A percentile compares a stretch with the other conserved stretches of the same genome.
These are phyloP conservation scores for Remersonia thermophila DNA, from an alignment of 2,329 filamentous ascomycete species.

Conservation along the genomic window DNA sequence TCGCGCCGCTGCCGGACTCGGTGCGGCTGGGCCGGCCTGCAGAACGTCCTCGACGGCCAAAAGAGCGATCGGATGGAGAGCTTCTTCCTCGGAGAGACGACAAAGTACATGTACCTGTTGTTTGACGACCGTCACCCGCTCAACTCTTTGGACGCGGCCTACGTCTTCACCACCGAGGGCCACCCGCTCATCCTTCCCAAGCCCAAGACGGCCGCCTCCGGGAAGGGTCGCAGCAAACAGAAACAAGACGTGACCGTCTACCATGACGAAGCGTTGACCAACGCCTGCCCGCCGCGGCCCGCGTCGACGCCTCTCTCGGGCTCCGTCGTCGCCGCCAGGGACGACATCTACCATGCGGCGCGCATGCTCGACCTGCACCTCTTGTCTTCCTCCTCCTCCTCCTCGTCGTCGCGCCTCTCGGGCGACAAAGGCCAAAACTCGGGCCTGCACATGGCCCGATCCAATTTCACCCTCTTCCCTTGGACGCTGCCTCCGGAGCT, in stretches of 20 bases:
- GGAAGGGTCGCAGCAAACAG: no score
- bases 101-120: conserved; percentile 88
- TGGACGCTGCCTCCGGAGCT: conserved; percentile 77
- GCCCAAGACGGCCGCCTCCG: conserved; percentile 18
- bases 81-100: conserved; percentile 93
- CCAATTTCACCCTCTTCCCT: conserved; percentile 78
- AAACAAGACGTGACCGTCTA: conserved; percentile 11
- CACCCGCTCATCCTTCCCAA: conserved; percentile 80
- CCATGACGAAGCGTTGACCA: conserved; percentile 35
- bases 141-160: conserved; percentile 74
- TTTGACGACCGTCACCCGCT: conserved; percentile 79
- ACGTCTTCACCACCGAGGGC: conserved; percentile 91
- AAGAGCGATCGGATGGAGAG: conserved; percentile 95
- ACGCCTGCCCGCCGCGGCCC: conserved; percentile 56
- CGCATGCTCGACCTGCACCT: conserved; percentile 71
- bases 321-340: conserved; percentile 66
- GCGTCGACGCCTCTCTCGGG: conserved; percentile 51
- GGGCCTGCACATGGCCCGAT: conserved; percentile 23
- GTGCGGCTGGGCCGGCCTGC: conserved; percentile 87
- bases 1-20: conserved; percentile 75
- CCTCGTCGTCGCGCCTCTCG: conserved; percentile 28
- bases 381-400: conserved; percentile 23
- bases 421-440: conserved; percentile 20
- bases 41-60: conserved; percentile 71
- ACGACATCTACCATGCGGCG: conserved; percentile 80